These are phyloP conservation scores for Mortierella sp. DNA, from an alignment of 371 early-diverging fungal species.

Conservation along the genomic window DNA sequence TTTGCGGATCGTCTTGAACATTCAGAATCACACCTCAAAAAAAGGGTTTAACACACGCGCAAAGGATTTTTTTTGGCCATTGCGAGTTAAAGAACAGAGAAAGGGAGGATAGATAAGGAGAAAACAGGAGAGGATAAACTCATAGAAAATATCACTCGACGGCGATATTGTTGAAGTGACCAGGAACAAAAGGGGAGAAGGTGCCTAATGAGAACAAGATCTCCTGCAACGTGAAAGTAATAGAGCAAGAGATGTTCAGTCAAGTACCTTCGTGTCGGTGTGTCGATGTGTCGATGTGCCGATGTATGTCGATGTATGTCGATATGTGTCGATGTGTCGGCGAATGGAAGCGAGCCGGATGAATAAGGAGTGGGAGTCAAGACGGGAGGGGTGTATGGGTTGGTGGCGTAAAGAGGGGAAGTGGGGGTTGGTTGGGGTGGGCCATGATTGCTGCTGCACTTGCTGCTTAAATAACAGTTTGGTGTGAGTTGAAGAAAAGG, in stretches of 20 bases:
- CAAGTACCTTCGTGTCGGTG: constrained; percentile 7
- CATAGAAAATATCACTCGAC: no score
- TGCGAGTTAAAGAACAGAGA: background rate
- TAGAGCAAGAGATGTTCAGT: background rate
- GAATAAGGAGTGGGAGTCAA: constrained; percentile 21
- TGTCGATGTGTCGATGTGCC: background rate
- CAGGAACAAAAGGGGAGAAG: background rate
- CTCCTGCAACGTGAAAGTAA: background rate
- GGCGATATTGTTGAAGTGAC: background rate
- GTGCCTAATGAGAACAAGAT: background rate
- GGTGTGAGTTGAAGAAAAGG: background rate
- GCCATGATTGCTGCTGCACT: background rate
- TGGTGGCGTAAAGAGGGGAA: constrained; percentile 17
- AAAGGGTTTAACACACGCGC: background rate
- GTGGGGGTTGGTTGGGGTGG: background rate
- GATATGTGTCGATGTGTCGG: background rate
- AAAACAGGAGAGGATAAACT: no score
- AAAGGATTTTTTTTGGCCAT: background rate
- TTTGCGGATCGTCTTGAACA: background rate
- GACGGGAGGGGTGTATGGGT: background rate
- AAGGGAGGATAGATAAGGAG: background rate
- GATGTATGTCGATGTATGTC: no score
- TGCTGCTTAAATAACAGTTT: background rate
- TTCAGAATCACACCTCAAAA: background rate
- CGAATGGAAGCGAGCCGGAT: background rate